Evolutionary conservation across 2,329 filamentous ascomycete genomes (phyloP).

Genomic region (Cladophialophora immunda): DNA sequence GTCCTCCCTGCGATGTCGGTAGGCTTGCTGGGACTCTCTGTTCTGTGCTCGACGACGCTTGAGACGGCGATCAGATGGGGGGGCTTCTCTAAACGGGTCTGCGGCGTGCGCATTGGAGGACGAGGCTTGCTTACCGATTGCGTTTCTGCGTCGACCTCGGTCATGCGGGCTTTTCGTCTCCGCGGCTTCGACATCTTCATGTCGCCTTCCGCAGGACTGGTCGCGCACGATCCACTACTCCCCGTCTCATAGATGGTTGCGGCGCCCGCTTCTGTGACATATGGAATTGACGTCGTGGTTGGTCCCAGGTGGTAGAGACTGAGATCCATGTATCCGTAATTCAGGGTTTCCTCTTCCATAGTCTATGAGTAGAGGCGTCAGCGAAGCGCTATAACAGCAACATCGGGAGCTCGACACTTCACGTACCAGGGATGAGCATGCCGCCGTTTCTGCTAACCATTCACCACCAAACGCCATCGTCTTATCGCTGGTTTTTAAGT

Average conservation of each 20-base stretch:
- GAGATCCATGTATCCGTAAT: neutral
- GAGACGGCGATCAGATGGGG: neutral
- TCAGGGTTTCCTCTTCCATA: neutral
- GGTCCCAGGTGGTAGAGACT: neutral
- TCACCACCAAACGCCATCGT: neutral
- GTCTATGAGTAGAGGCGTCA: neutral
- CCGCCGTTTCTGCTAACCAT: neutral
- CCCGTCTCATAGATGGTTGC: neutral
- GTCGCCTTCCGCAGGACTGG: neutral
- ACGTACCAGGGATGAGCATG: neutral
- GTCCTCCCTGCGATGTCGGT: slow-evolving; percentile 17
- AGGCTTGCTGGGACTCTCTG: slow-evolving; percentile 21
- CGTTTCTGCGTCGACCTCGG: slow-evolving; percentile 18
- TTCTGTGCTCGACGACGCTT: slow-evolving; percentile 25
- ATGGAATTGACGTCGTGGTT: neutral
- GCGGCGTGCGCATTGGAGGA: neutral
- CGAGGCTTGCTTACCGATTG: slow-evolving; percentile 11
- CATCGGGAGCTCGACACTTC: neutral
- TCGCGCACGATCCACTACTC: neutral
- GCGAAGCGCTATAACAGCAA: neutral
- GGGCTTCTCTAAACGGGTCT: neutral
- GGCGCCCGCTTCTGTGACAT: neutral
- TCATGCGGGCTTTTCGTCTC: slow-evolving; percentile 22
- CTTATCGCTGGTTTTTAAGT: neutral
- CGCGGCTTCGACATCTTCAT: slow-evolving; percentile 1